phyloP scores from a whole-genome alignment of 202 grass and related monocot species.

The Brachypodium distachyon region DNA sequence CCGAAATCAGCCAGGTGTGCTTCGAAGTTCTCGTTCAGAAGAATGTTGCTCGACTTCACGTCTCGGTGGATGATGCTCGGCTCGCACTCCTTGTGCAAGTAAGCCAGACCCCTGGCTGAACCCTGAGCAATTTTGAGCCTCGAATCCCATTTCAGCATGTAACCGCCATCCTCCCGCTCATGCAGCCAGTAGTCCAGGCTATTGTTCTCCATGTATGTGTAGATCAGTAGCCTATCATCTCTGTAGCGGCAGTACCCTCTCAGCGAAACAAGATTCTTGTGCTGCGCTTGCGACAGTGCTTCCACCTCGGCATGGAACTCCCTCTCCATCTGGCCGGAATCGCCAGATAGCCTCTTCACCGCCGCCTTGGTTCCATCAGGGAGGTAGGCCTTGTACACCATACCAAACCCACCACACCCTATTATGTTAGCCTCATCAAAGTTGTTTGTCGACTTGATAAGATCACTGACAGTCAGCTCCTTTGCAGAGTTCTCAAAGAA shows the following conservation, averaged over 20 bases:
- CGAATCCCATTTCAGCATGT: slow-evolving; percentile 69
- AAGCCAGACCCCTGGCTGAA: slow-evolving; percentile 76
- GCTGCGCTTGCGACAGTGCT: slow-evolving; percentile 83
- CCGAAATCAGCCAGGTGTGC: slow-evolving; percentile 92
- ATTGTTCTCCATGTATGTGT: slow-evolving; percentile 91
- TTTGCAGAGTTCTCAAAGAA: slow-evolving; percentile 81
- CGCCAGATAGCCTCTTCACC: slow-evolving; percentile 91
- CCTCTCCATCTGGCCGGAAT: slow-evolving; percentile 92
- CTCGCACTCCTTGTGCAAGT: slow-evolving; percentile 85
- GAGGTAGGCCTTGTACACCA: slow-evolving; percentile 96
- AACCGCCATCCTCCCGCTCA: slow-evolving; percentile 59
- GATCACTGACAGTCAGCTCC: slow-evolving; percentile 71
- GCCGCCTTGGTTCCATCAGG: slow-evolving; percentile 79
- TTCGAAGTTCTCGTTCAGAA: slow-evolving; percentile 80
- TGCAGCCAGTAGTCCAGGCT: slow-evolving; percentile 98
- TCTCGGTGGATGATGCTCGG: slow-evolving; percentile 94
- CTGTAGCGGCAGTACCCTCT: slow-evolving; percentile 84
- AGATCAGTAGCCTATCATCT: slow-evolving; percentile 78
- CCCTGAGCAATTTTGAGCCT: slow-evolving; percentile 87
- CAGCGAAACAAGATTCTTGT: slow-evolving; percentile 77
- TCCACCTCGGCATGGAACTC: slow-evolving; percentile 94
- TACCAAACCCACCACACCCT: slow-evolving; percentile 85
- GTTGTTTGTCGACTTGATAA: slow-evolving; percentile 86
- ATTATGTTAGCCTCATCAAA: slow-evolving; percentile 98
- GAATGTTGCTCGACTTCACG: slow-evolving; percentile 95